These are phyloP conservation scores for Monosporascus sp. DNA, from an alignment of 2,329 filamentous ascomycete species.

Conservation along the genomic window DNA sequence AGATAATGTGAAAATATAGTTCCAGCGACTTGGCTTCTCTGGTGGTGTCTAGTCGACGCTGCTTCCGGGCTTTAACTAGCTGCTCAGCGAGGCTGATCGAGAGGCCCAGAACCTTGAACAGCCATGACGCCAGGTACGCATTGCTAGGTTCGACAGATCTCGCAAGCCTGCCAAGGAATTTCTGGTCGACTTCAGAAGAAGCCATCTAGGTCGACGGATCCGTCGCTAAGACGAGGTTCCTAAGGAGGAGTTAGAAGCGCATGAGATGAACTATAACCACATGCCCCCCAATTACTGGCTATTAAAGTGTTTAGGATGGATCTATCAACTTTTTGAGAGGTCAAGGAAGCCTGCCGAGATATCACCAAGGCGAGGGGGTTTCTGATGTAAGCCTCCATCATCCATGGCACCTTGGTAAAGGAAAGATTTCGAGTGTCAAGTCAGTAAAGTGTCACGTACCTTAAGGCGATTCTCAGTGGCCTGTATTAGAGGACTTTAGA, in stretches of 20 bases:
- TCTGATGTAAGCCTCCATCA: no score
- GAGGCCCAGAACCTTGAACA: conserved; percentile 88
- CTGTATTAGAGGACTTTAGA: no score
- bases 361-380: neutral
- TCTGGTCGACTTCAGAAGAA: conserved; percentile 94
- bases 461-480: neutral
- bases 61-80: conserved; percentile 75
- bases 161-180: conserved; percentile 87
- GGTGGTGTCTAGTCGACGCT: conserved; percentile 76
- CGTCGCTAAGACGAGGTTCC: neutral
- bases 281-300: neutral
- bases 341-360: neutral
- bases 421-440: neutral
- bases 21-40: conserved; percentile 74
- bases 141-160: conserved; percentile 73
- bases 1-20: conserved; percentile 84
- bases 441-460: neutral
- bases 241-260: conserved; percentile 5
- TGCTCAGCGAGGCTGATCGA: conserved; percentile 84
- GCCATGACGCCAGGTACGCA: conserved; percentile 70
- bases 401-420: neutral
- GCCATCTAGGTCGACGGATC: conserved; percentile 58
- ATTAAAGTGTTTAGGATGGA: neutral
- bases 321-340: neutral
- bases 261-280: neutral